Conservation (phyloP, 345 rosid species). For the Turritis glabra region DNA sequence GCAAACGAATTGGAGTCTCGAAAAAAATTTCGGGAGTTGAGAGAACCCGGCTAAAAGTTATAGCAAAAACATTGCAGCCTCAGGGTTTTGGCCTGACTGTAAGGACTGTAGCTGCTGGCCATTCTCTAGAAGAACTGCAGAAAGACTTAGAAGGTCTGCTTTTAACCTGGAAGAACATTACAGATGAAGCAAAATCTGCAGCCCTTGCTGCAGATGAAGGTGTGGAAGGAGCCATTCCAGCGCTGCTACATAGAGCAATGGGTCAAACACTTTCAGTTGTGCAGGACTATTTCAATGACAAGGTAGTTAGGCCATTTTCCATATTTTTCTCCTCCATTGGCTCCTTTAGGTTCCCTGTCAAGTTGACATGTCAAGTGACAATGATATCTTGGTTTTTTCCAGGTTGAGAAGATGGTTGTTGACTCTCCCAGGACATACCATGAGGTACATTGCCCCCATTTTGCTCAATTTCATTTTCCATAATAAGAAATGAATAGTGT, state of each 20-base stretch:
- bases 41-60: constrained; percentile 82
- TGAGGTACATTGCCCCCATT: constrained; percentile 56
- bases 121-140: constrained; percentile 81
- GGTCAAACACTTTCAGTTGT: constrained; percentile 97
- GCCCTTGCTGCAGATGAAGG: constrained; percentile 99
- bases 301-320: constrained; percentile 44
- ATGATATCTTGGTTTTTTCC: constrained; percentile 18
- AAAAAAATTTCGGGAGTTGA: constrained; percentile 78
- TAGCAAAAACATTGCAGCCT: constrained; percentile 93
- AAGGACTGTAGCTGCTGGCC: constrained; percentile 95
- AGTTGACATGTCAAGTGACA: constrained; percentile 27
- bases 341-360: constrained; percentile 7
- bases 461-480: background rate
- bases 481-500: background rate
- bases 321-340: background rate
- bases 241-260: constrained; percentile 88
- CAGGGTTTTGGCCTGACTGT: constrained; percentile 86
- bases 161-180: constrained; percentile 81
- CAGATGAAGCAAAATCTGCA: constrained; percentile 86
- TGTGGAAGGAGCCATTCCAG: constrained; percentile 87
- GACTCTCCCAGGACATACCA: constrained; percentile 96
- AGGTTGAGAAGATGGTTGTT: constrained; percentile 90
- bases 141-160: constrained; percentile 87
- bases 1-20: constrained; percentile 76
- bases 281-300: constrained; percentile 87